Evolutionary conservation across 139 green algal species (phyloP).

Genomic region (Ettlia oleoabundans): DNA sequence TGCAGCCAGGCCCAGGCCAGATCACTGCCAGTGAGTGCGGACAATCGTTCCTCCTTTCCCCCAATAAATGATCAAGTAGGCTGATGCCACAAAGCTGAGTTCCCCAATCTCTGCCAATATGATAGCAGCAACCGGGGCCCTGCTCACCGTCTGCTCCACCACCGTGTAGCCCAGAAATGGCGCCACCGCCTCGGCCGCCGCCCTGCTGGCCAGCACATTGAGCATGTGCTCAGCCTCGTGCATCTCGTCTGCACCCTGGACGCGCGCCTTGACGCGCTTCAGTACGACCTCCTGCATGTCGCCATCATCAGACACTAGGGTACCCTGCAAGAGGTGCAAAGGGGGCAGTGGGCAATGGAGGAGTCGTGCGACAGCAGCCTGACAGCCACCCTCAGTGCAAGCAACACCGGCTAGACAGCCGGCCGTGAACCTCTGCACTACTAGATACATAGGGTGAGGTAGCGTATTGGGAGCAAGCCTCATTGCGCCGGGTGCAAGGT

Average conservation of each 20-base stretch:
- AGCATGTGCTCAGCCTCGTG: conserved; percentile 76
- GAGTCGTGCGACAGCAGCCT: neutral
- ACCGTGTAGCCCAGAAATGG: conserved; percentile 81
- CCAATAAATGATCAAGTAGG: no score
- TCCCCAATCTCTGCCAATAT: neutral
- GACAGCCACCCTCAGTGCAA: neutral
- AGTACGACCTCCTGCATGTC: conserved; percentile 65
- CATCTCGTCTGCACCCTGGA: conserved; percentile 81
- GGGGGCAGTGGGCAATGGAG: neutral
- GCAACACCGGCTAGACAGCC: no score
- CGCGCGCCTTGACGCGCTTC: conserved; percentile 72
- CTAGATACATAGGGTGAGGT: no score
- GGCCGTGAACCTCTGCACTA: no score
- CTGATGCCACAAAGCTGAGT: no score
- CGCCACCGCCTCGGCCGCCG: conserved; percentile 65
- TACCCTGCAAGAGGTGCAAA: conserved; percentile 40
- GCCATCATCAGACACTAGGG: conserved; percentile 22
- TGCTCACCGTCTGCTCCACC: conserved; percentile 53
- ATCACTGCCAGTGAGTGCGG: no score
- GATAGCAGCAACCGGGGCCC: neutral
- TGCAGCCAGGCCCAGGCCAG: no score
- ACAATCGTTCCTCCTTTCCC: no score
- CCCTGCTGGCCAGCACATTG: conserved; percentile 78
- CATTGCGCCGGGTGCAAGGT: no score
- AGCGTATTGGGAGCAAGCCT: no score